Evolutionary conservation across 1,284 basidiomycete genomes (phyloP), one percentile per base, ranked within the genome.

Genomic region (Hypsizygus ulmarius): DNA sequence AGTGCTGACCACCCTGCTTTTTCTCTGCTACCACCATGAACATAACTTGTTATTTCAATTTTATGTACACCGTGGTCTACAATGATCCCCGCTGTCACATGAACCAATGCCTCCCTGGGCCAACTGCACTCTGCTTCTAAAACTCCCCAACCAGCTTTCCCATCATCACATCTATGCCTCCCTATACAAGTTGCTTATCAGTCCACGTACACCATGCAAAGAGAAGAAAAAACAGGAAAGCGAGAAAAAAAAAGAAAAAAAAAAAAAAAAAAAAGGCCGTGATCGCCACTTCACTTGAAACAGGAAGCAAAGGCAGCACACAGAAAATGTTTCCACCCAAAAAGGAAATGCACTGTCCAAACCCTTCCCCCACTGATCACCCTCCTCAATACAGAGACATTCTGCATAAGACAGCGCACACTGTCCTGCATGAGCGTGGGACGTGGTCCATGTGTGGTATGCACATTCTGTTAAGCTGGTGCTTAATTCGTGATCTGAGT

Each of bases 321-420:
- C n/a, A n/a, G n/a, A n/a, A n/a, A n/a, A n/a, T n/a, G n/a, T n/a
- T n/a, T n/a, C n/a, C n/a, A n/a, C n/a, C n/a, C n/a, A n/a, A n/a
- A n/a, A n/a, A n/a, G n/a, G 32, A 38, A 47, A 62, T 70, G 55
- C 55, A 84, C 85, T 56, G 69, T 78, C 83, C 83, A 87, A 7
- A 78, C 60, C 32, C 81, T 69, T 35, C 71, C 72, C 50, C 75
- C 77, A 21, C 74, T 77, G 27, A 83, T 63, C 33, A 87, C 67
- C 48, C 66, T 76, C 41, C 63, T 61, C 47, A 84, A 61, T 27
- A 53, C 69, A 9, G 64, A 67, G 11, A 73, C 71, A 3, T 50
- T 50, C 16, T 57, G 55, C 70, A 82, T 76, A 49, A 84, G 58
- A 25, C 60, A 49, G 11, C 62, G 62, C 5, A 77, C 73, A 39